Percentiles rank a stretch among this genome's conserved stretches.
These are phyloP conservation scores for Phytophthora uliginosa DNA, from an alignment of 352 stramenopile species.

Conservation along the genomic window DNA sequence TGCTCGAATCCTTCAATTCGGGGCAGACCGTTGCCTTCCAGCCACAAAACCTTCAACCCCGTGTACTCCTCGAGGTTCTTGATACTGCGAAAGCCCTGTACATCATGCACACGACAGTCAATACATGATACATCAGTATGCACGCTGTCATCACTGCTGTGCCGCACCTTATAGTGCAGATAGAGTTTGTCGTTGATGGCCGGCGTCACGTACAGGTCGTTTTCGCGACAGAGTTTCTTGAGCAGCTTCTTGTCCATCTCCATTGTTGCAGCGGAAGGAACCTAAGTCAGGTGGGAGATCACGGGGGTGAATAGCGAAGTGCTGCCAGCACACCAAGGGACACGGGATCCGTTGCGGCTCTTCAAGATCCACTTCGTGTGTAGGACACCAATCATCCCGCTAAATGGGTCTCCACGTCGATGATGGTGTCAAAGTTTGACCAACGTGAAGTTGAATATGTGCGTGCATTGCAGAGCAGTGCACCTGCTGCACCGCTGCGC, in stretches of 20 bases:
- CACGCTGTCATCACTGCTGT: not conserved
- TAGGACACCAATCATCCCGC: not conserved
- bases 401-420: no score
- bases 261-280: conserved; percentile 48
- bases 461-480: no score
- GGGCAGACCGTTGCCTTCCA: conserved; percentile 94
- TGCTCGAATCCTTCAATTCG: conserved; percentile 93
- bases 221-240: conserved; percentile 92
- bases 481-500: not conserved
- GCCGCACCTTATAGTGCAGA: conserved; percentile 93
- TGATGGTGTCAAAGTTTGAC: no score
- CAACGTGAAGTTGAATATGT: no score
- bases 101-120: not conserved
- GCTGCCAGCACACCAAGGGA: conserved; percentile 3
- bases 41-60: conserved; percentile 94
- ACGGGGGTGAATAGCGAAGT: not conserved
- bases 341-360: conserved; percentile 10
- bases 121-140: no score
- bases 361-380: conserved; percentile 31
- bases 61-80: conserved; percentile 97
- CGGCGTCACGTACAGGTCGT: conserved; percentile 93
- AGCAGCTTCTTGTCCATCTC: conserved; percentile 92
- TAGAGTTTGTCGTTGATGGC: conserved; percentile 97
- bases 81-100: conserved; percentile 91
- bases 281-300: not conserved